Conservation (phyloP, 257 asterid species). For the Solanum ossicruentum region DNA sequence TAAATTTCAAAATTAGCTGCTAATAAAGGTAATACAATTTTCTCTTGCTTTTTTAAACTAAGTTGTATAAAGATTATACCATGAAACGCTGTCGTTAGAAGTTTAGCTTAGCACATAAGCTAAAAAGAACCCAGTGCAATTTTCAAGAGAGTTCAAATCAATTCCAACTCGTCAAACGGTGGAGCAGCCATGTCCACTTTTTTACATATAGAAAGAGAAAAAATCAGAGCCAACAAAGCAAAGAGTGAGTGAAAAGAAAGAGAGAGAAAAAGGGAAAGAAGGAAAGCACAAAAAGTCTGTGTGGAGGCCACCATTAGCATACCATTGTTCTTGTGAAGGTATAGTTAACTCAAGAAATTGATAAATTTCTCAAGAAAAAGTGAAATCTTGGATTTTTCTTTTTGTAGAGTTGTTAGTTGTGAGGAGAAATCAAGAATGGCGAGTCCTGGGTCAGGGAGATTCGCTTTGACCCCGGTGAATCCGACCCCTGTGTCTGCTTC, state of each 20-base stretch:
- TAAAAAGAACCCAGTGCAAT: neutral
- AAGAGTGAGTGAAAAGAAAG: neutral
- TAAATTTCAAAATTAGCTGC: neutral
- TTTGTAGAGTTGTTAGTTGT: neutral
- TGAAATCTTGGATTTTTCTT: neutral
- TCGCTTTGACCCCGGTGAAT: conserved; percentile 29
- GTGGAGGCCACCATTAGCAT: conserved; percentile 21
- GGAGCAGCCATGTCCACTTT: neutral
- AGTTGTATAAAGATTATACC: neutral
- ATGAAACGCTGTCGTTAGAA: neutral
- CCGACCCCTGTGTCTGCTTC: conserved; percentile 16
- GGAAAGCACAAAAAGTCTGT: neutral
- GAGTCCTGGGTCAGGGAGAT: conserved; percentile 42
- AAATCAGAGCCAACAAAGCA: neutral
- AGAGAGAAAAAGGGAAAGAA: neutral
- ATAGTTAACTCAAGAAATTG: neutral
- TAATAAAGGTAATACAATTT: neutral
- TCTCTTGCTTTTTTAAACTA: neutral
- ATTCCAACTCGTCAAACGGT: neutral
- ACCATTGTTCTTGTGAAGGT: neutral
- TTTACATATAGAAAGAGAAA: neutral
- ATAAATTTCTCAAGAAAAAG: neutral
- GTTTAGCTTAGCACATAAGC: neutral
- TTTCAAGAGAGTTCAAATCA: neutral
- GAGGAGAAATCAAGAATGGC: conserved; percentile 24